Base-by-base conservation (phyloP, 1,284 basidiomycete species). In the Naganishia albida region DNA sequence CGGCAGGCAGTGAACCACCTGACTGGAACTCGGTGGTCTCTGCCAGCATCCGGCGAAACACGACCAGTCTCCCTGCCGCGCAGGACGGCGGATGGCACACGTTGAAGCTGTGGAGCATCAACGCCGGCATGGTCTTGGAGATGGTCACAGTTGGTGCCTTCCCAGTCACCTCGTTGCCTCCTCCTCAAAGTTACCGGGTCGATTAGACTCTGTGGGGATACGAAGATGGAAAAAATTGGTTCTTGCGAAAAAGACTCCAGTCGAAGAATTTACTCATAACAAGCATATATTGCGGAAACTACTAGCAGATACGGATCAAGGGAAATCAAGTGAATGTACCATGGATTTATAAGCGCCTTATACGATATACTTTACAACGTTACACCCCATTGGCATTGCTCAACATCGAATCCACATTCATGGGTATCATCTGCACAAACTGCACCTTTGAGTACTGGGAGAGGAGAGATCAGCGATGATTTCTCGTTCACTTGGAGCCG, bases 1-100 rank as follows among this genome's bases (percentile, higher is more conserved):
- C 50, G 18, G 82, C 83, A 0, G 87, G 86, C 2, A 74, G 73
- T n/a, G 72, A 84, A 12, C 86, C 87, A 2, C 68, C 72, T 7
- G 76, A 75, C 57, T 77, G 76, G 76, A 62, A 70, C 44, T 64
- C 69, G 16, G 69, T 74, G 30, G 73, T 76, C 39, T 62, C 65
- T 6, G 66, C 66, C 7, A 72, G 74, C 63, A 63, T 72, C 26
- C 67, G 75, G 39, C 52, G 53, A 46, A 72, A 75, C 55, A 73
- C 72, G 15, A 73, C 64, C 16, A 50, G 62, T 39, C 46, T 74
- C 3, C 49, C 53, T 18, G 34, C 34, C 3, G 39, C 50, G 20
- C 43, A 23, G 60, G 65, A 65, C 30, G 62, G 65, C 6, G 74
- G 73, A 0, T 67, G 69, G 59, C 75, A 75, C 51, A 74, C 70